Conservation (phyloP, 1,284 basidiomycete species). For the Erythrobasidium hasegawianum region DNA sequence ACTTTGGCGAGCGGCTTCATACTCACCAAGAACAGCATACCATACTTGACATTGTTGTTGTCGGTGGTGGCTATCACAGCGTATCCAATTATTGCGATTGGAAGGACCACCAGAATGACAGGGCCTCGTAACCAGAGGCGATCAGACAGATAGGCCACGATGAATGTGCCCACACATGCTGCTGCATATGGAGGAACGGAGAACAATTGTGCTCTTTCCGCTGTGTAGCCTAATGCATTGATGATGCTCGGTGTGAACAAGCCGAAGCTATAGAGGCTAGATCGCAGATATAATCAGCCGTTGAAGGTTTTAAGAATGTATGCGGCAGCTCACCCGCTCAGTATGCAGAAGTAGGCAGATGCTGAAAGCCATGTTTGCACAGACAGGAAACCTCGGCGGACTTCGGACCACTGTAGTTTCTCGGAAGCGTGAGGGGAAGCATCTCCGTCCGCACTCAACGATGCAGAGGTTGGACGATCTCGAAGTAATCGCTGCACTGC, state of each 20-base stretch:
- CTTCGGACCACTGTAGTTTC: slow-evolving; percentile 34
- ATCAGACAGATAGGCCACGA: slow-evolving; percentile 49
- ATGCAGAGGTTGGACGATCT: slow-evolving; percentile 38
- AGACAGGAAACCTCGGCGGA: slow-evolving; percentile 33
- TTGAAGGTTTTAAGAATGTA: too few relatives aligned
- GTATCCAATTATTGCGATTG: slow-evolving; percentile 47
- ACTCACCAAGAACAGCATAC: slow-evolving; percentile 10
- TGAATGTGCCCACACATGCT: slow-evolving; percentile 39
- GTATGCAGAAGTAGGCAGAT: slow-evolving; percentile 40
- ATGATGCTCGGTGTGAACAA: slow-evolving; percentile 43
- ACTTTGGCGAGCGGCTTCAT: neutral
- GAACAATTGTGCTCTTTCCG: slow-evolving; percentile 40
- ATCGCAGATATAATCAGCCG: too few relatives aligned
- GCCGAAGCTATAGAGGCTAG: slow-evolving; percentile 41
- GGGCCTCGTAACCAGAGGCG: slow-evolving; percentile 47
- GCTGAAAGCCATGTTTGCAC: slow-evolving; percentile 42
- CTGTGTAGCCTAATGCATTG: slow-evolving; percentile 39
- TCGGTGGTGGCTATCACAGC: slow-evolving; percentile 43
- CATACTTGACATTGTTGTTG: slow-evolving; percentile 42
- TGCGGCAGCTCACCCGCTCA: too few relatives aligned
- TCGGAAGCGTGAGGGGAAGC: slow-evolving; percentile 17
- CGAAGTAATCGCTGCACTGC: slow-evolving; percentile 31
- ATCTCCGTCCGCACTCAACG: slow-evolving; percentile 1
- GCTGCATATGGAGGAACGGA: slow-evolving; percentile 39
- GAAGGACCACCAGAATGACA: slow-evolving; percentile 47